These are phyloP conservation scores for Claviceps quebecensis DNA, from an alignment of 2,329 filamentous ascomycete genomes.

Conservation along the genomic window DNA sequence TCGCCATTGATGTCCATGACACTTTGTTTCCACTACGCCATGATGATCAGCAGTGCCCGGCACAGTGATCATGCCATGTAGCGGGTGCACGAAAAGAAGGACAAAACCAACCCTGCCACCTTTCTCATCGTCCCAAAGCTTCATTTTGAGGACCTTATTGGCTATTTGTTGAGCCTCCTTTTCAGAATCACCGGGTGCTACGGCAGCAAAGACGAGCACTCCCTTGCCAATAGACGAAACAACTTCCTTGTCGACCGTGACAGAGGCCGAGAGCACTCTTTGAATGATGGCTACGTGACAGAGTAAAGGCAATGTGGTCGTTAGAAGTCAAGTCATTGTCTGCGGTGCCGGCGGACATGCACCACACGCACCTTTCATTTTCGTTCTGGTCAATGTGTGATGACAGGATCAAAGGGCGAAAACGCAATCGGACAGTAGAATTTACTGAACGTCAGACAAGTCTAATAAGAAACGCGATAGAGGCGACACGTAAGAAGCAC, in stretches of 20 bases:
- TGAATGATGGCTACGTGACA: constrained; percentile 64
- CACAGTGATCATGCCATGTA: background rate
- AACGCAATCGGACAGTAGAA: background rate
- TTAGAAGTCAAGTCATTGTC: background rate
- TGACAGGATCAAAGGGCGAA: background rate
- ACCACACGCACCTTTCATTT: constrained; percentile 7
- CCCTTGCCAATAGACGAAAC: constrained; percentile 87
- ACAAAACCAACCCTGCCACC: constrained; percentile 44
- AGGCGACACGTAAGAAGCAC: background rate
- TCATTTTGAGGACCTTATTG: constrained; percentile 75
- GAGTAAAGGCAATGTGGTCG: background rate
- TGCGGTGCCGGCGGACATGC: no score
- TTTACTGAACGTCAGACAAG: background rate
- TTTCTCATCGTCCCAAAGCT: constrained; percentile 74
- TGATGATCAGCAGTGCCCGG: background rate
- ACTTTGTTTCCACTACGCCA: constrained; percentile 70
- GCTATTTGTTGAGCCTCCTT: constrained; percentile 79
- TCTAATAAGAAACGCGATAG: background rate
- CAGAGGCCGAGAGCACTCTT: constrained; percentile 85
- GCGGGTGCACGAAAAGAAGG: background rate
- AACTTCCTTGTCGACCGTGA: constrained; percentile 81
- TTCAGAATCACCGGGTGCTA: constrained; percentile 78
- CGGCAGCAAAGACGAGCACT: constrained; percentile 78
- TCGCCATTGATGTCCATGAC: constrained; percentile 84
- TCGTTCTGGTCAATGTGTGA: background rate